Base-by-base conservation (phyloP, 2,329 filamentous ascomycete genomes). In the Alternaria postmessia region DNA sequence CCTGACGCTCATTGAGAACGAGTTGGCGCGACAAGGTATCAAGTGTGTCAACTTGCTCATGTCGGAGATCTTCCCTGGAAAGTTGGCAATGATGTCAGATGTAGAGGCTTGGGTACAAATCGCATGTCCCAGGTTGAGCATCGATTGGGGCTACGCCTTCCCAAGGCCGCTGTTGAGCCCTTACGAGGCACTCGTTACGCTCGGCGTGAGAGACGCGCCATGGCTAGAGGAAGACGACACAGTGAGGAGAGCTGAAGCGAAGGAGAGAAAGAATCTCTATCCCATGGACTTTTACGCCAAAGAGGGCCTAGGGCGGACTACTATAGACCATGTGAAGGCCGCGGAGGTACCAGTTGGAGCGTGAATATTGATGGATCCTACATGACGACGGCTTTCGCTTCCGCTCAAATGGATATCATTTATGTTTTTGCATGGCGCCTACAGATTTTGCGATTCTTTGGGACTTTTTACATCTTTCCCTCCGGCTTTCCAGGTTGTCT, bases 71-170 rank as follows among this genome's bases (percentile, higher is more conserved):
- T 97, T 98, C 77, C 95, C 96, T 0, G 94, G 93, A 0, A 99
- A 98, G 81, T 81, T 99, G 66, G 93, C 92, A 0, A 89, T 95
- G 83, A 97, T 99, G 93, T 70, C 70, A 30, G 94, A 98, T 73
- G 92, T 99, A 3, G 94, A 97, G 75, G 96, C 93, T 71, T 99
- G 95, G 95, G 94, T 99, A 39, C 95, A 99, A 80, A 93, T 99
- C 51, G 95, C 95, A 5, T 99, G 95, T 80, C 95, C 95, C n/a
- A 84, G 95, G 51, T 76, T 99, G 76, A 98, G 94, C 78, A 99
- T 99, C 68, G 95, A 99, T 80, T 99, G 95, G 95, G 95, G 95
- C 0, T 98, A 98, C 81, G 95, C 95, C 0, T 99, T 99, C 75
- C 87, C 93, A 1, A 82, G 92, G 47, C 95, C 95, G 48, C 78